Evolutionary conservation across 2,329 filamentous ascomycete genomes (phyloP).

Genomic region (Magnaporthiopsis incrustans): DNA sequence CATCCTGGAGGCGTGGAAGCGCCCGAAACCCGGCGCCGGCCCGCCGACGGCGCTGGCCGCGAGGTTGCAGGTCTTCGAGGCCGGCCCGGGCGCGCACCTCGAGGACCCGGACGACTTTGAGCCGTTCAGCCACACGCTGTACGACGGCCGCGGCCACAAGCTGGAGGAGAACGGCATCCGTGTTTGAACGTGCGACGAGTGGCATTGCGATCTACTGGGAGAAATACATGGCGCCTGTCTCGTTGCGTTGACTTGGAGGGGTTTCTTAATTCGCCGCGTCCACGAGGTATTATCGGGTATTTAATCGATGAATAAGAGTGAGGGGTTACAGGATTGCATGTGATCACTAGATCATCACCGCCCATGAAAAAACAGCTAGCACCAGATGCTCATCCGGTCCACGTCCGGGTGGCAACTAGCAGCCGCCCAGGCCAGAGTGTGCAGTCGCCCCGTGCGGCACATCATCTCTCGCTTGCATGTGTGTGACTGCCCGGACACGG

Average conservation of each 20-base stretch:
- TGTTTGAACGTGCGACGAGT: neutral
- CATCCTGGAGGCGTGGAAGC: constrained; percentile 12
- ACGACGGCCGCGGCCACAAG: constrained; percentile 22
- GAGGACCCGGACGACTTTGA: constrained; percentile 24
- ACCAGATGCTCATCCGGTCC: neutral
- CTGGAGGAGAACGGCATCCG: constrained; percentile 22
- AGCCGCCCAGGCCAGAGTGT: neutral
- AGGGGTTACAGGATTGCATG: no score
- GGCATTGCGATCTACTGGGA: neutral
- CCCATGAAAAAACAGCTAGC: no score
- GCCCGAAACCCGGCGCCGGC: constrained; percentile 14
- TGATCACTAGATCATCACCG: no score
- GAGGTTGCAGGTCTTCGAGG: constrained; percentile 21
- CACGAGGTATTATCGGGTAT: no score
- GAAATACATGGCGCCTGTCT: no score
- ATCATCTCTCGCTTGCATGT: no score
- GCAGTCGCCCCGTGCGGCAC: no score
- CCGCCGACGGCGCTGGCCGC: constrained; percentile 13
- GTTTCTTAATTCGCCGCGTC: no score
- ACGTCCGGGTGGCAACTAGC: neutral
- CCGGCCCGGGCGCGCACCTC: constrained; percentile 15
- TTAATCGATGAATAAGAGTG: no score
- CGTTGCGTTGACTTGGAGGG: no score
- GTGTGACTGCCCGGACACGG: no score
- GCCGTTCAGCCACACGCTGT: constrained; percentile 27